phyloP scores from a whole-genome alignment of 441 rosid genomes.

The Dalechampia spathulata region DNA sequence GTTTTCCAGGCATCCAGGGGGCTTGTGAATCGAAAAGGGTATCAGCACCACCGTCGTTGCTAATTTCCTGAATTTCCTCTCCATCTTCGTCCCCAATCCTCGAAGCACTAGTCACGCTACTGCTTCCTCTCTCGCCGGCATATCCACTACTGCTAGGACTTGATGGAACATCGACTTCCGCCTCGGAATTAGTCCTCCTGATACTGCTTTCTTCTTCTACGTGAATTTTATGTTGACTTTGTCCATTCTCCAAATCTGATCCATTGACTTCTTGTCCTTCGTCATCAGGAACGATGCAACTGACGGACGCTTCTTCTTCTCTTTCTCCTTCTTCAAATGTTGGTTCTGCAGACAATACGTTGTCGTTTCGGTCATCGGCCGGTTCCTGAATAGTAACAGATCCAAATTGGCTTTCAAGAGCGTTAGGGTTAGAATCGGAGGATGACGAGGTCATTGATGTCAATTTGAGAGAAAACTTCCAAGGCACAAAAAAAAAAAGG shows the following conservation, averaged over 20 bases:
- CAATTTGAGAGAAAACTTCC: neutral
- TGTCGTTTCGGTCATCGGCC: neutral
- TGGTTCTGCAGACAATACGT: no score
- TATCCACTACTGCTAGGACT: slow-evolving; percentile 94
- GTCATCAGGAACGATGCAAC: neutral
- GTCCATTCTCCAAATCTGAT: slow-evolving; percentile 20
- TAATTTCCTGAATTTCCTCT: slow-evolving; percentile 59
- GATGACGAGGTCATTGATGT: slow-evolving; percentile 26
- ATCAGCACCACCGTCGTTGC: slow-evolving; percentile 24
- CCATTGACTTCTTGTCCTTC: slow-evolving; percentile 13
- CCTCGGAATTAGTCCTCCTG: slow-evolving; percentile 36
- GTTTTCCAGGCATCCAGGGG: slow-evolving; percentile 84
- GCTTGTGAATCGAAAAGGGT: slow-evolving; percentile 34
- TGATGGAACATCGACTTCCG: slow-evolving; percentile 50
- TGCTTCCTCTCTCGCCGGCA: slow-evolving; percentile 88
- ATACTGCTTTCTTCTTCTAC: neutral
- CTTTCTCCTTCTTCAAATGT: no score
- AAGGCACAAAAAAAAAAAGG: no score
- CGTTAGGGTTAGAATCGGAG: slow-evolving; percentile 27
- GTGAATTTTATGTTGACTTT: neutral
- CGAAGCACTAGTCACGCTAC: slow-evolving; percentile 51
- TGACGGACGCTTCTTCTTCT: no score
- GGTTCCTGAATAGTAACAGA: slow-evolving; percentile 3
- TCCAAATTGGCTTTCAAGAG: slow-evolving; percentile 25
- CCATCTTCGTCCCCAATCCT: slow-evolving; percentile 42